These are phyloP conservation scores for Flaveria floridana DNA, from an alignment of 140 eudicot species.

Conservation along the genomic window DNA sequence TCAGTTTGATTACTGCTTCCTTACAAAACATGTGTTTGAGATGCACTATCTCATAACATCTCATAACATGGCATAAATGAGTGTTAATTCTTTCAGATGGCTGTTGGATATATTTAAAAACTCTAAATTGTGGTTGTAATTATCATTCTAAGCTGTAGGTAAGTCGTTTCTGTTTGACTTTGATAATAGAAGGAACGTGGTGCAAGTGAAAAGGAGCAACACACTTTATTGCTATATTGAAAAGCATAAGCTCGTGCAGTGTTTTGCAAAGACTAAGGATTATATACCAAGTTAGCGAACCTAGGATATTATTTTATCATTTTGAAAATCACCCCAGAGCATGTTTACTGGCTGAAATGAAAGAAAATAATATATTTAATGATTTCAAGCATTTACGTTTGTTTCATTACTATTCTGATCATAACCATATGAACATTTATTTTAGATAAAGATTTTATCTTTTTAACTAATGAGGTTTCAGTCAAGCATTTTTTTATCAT, in stretches of 20 bases:
- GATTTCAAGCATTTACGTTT: background rate
- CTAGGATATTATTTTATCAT: background rate
- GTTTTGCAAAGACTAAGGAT: background rate
- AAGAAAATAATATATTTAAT: background rate
- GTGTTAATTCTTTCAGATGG: background rate
- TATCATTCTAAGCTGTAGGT: background rate
- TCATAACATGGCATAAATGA: background rate
- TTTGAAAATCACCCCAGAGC: background rate
- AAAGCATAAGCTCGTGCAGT: background rate
- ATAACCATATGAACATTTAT: background rate
- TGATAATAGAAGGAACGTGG: background rate
- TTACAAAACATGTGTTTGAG: background rate
- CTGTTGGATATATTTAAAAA: background rate
- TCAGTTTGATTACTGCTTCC: background rate
- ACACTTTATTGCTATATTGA: conserved; percentile 7
- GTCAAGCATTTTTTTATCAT: background rate
- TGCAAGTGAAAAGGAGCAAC: background rate
- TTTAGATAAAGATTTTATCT: background rate
- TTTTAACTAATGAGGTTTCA: background rate
- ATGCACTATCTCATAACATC: conserved; percentile 5
- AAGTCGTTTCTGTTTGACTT: conserved; percentile 10
- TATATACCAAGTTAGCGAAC: background rate
- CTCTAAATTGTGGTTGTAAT: background rate
- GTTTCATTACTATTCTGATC: background rate
- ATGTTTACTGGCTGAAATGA: background rate